Conservation (phyloP, 129 eudicot species). For the Scalesia atractyloides region DNA sequence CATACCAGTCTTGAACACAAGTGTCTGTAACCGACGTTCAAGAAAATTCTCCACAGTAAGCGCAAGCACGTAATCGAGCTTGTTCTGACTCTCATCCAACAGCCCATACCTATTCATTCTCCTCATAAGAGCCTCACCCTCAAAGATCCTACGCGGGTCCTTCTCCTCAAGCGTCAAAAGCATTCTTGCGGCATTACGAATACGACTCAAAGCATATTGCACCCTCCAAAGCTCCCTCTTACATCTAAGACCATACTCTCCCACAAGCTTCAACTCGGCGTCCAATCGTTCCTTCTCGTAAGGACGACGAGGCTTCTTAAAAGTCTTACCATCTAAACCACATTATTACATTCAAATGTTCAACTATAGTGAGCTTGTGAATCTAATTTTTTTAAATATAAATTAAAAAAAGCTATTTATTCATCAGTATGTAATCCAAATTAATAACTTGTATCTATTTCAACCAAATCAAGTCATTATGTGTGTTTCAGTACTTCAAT, state of each 20-base stretch:
- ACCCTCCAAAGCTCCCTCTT: slow-evolving; percentile 90
- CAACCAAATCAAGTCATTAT: background rate
- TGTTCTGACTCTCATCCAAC: slow-evolving; percentile 71
- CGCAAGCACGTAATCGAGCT: slow-evolving; percentile 79
- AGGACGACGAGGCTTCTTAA: slow-evolving; percentile 82
- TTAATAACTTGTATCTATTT: background rate
- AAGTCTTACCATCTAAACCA: slow-evolving; percentile 68
- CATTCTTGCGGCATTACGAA: slow-evolving; percentile 65
- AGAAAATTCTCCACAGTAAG: slow-evolving; percentile 76
- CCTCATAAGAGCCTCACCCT: slow-evolving; percentile 79
- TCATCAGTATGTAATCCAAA: background rate
- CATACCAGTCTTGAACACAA: slow-evolving; percentile 78
- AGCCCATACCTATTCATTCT: slow-evolving; percentile 72
- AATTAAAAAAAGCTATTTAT: background rate
- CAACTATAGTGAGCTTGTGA: no score
- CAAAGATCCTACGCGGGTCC: slow-evolving; percentile 75
- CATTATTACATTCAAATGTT: background rate
- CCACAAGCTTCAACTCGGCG: slow-evolving; percentile 75
- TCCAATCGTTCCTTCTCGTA: slow-evolving; percentile 81
- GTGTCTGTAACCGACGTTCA: slow-evolving; percentile 74
- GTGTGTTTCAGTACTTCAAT: background rate
- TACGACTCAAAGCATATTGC: slow-evolving; percentile 70
- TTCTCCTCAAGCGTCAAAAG: slow-evolving; percentile 76
- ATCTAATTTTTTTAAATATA: no score
- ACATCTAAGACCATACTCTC: slow-evolving; percentile 72